A percentile compares a stretch with the other conserved stretches of the same genome.
Conservation (phyloP, 2,329 filamentous ascomycete genomes). For the Decorospora gaudefroyi region DNA sequence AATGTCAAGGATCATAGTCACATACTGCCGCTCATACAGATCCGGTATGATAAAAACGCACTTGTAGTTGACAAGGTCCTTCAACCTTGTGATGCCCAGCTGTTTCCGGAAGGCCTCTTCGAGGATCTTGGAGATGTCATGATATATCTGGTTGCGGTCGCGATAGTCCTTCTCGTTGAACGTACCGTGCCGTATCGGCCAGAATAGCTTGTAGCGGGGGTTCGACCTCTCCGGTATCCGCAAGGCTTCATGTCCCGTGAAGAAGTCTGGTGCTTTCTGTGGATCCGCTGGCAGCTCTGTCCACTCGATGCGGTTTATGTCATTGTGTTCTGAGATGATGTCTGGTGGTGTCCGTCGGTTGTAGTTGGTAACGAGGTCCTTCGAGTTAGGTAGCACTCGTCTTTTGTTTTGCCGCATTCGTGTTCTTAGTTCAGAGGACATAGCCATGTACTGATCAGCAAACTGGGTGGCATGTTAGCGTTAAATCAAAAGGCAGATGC, state of each 20-base stretch:
- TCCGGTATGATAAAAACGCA: conserved; percentile 98
- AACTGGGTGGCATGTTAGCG: conserved; percentile 42
- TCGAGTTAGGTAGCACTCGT: conserved; percentile 94
- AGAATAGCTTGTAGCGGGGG: conserved; percentile 88
- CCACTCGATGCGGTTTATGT: conserved; percentile 92
- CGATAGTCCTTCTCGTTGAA: conserved; percentile 89
- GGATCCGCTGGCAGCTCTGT: conserved; percentile 72
- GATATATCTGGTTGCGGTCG: conserved; percentile 76
- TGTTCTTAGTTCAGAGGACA: conserved; percentile 83
- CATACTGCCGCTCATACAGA: conserved; percentile 91
- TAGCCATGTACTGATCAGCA: conserved; percentile 70
- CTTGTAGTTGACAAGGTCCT: conserved; percentile 86
- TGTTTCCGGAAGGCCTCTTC: conserved; percentile 87
- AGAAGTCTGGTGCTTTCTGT: conserved; percentile 70
- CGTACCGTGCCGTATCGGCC: conserved; percentile 85
- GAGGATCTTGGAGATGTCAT: conserved; percentile 85
- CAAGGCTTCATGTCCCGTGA: conserved; percentile 80
- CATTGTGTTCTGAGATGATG: conserved; percentile 90
- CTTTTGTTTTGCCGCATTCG: conserved; percentile 94
- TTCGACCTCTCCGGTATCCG: conserved; percentile 87
- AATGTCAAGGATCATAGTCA: conserved; percentile 81
- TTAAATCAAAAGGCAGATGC: background rate
- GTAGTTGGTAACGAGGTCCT: conserved; percentile 92
- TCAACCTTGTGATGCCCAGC: conserved; percentile 74
- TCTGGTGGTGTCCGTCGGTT: conserved; percentile 85